Evolutionary conservation across 2,329 filamentous ascomycete genomes (phyloP).

Genomic region (Stachybotrys echinatus): DNA sequence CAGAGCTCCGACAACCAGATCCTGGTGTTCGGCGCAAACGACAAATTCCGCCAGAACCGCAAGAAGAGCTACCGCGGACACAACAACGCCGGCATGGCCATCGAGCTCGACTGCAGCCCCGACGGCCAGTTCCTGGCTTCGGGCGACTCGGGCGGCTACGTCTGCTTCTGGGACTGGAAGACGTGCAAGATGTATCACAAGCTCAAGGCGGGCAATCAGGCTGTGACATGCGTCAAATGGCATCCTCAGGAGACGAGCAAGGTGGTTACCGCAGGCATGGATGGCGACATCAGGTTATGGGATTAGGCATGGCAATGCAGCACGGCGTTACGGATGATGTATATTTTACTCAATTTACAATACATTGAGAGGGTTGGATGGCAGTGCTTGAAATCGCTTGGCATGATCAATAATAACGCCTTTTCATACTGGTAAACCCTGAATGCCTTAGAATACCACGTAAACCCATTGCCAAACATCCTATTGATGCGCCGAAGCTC

Average conservation of each 20-base stretch:
- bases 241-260: conserved; percentile 97
- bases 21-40: conserved; percentile 87
- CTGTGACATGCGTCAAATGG: conserved; percentile 87
- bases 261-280: conserved; percentile 82
- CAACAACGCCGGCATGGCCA: conserved; percentile 90
- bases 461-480: neutral
- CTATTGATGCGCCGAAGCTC: neutral
- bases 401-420: neutral
- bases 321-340: conserved; percentile 4
- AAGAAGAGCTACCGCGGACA: conserved; percentile 97
- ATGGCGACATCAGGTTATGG: conserved; percentile 88
- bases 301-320: conserved; percentile 50
- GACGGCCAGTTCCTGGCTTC: conserved; percentile 88
- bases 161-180: conserved; percentile 99
- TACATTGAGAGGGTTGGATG: neutral
- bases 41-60: conserved; percentile 94
- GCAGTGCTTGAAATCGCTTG: neutral
- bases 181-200: conserved; percentile 99
- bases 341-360: neutral
- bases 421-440: no score
- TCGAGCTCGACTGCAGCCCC: conserved; percentile 82
- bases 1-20: conserved; percentile 95
- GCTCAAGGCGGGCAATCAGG: conserved; percentile 75
- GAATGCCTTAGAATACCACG: no score
- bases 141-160: conserved; percentile 82